Percentiles rank a stretch among this genome's conserved stretches.
These are phyloP conservation scores for Arthrobotrys iridis DNA, from an alignment of 2,329 filamentous ascomycete genomes.

Conservation along the genomic window DNA sequence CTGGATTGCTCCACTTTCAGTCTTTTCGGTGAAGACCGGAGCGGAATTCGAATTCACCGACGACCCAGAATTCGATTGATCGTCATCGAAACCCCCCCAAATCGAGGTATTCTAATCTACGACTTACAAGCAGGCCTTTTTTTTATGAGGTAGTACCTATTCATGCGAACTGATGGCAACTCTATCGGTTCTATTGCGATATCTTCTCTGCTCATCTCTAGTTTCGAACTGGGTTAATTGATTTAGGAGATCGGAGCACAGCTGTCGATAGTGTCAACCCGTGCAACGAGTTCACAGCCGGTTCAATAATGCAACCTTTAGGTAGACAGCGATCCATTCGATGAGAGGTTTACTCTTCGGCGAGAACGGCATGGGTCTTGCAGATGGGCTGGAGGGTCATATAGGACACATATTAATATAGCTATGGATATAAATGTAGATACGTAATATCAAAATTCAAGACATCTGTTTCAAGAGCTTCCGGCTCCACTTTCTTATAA, in stretches of 20 bases:
- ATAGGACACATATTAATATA: conserved; percentile 5
- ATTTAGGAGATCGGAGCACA: not conserved
- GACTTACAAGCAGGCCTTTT: no score
- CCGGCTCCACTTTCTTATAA: not conserved
- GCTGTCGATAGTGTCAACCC: not conserved
- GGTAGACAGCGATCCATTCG: not conserved
- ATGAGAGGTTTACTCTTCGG: not conserved
- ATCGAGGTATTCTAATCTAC: not conserved
- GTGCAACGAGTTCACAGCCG: not conserved
- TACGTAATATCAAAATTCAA: not conserved
- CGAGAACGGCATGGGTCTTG: not conserved
- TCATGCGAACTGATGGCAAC: no score
- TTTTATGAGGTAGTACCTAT: no score
- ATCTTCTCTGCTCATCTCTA: not conserved
- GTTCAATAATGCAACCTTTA: not conserved
- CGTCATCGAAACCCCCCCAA: not conserved
- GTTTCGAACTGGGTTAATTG: not conserved
- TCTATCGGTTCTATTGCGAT: no score
- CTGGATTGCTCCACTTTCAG: not conserved
- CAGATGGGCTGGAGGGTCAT: not conserved
- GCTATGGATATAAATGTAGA: not conserved
- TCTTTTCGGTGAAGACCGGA: conserved; percentile 10
- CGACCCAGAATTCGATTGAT: not conserved
- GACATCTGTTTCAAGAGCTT: conserved; percentile 9
- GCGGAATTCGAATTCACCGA: not conserved